These are phyloP conservation scores for Exsudoporus floridanus DNA, from an alignment of 1,284 basidiomycete species.

Conservation along the genomic window DNA sequence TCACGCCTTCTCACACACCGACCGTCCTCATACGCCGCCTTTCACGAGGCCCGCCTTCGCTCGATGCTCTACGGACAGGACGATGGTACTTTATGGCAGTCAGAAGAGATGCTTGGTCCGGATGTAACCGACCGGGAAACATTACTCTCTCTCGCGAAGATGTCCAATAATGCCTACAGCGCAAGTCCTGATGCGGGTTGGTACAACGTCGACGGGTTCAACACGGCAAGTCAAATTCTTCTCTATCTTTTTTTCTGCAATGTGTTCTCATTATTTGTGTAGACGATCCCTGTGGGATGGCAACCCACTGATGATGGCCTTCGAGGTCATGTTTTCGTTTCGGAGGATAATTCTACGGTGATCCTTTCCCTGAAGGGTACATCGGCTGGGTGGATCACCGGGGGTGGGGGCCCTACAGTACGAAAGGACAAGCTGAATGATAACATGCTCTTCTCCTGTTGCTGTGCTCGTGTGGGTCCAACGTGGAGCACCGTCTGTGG, in stretches of 20 bases:
- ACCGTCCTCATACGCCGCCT: constrained; percentile 48
- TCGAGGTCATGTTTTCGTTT: constrained; percentile 85
- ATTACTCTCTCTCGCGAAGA: constrained; percentile 79
- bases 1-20: constrained; percentile 40
- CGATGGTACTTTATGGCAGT: constrained; percentile 48
- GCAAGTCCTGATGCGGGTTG: constrained; percentile 58
- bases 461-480: constrained; percentile 83
- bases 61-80: constrained; percentile 45
- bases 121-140: constrained; percentile 75
- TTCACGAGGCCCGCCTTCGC: constrained; percentile 47
- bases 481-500: constrained; percentile 86
- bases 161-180: constrained; percentile 84
- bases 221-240: constrained; percentile 41
- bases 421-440: constrained; percentile 83
- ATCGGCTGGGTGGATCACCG: constrained; percentile 75
- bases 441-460: constrained; percentile 88
- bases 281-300: constrained; percentile 84
- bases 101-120: constrained; percentile 54
- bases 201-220: constrained; percentile 74
- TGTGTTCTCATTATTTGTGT: constrained; percentile 1
- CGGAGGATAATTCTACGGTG: constrained; percentile 80
- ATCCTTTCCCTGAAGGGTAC: constrained; percentile 93
- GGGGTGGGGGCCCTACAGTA: constrained; percentile 62
- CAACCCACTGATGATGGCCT: constrained; percentile 82
- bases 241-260: background rate